Conservation (phyloP, 495 filamentous ascomycete species). For the Neurospora sp. region DNA sequence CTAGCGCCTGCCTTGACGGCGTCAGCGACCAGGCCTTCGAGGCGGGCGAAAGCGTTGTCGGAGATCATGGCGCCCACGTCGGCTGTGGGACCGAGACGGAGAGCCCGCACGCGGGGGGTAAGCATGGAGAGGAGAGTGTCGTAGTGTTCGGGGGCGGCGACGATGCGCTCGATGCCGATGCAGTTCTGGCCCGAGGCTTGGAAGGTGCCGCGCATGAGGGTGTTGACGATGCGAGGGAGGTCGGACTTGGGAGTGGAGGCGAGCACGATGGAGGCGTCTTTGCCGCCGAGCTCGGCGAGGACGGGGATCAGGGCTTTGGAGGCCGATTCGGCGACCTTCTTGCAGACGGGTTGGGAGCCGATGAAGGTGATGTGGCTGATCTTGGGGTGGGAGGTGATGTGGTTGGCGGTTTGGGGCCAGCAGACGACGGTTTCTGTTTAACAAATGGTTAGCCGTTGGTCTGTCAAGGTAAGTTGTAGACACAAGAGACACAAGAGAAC, state of each 20-base stretch:
- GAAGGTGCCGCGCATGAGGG: constrained; percentile 85
- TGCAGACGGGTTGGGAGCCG: constrained; percentile 76
- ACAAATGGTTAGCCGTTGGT: not conserved
- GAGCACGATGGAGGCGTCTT: constrained; percentile 88
- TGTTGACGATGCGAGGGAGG: constrained; percentile 58
- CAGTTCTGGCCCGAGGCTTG: constrained; percentile 98
- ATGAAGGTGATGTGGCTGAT: constrained; percentile 97
- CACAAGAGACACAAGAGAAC: not conserved
- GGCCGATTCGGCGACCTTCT: constrained; percentile 76
- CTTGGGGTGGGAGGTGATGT: constrained; percentile 76
- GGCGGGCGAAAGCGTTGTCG: constrained; percentile 51
- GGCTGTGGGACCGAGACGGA: constrained; percentile 53
- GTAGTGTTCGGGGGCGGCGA: constrained; percentile 69
- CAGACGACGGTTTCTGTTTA: constrained; percentile 56
- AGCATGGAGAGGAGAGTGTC: constrained; percentile 59
- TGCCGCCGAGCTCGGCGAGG: constrained; percentile 84
- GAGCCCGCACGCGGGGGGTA: constrained; percentile 53
- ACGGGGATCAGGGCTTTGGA: constrained; percentile 76
- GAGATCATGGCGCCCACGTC: constrained; percentile 93
- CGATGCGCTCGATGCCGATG: constrained; percentile 89
- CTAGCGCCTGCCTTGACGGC: constrained; percentile 69
- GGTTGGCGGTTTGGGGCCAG: constrained; percentile 70
- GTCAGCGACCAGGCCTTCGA: constrained; percentile 63
- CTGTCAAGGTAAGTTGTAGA: not conserved
- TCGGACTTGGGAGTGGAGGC: constrained; percentile 57